Base-by-base conservation (phyloP, 192 early-diverging fungal species). In the Podila minutissima region DNA sequence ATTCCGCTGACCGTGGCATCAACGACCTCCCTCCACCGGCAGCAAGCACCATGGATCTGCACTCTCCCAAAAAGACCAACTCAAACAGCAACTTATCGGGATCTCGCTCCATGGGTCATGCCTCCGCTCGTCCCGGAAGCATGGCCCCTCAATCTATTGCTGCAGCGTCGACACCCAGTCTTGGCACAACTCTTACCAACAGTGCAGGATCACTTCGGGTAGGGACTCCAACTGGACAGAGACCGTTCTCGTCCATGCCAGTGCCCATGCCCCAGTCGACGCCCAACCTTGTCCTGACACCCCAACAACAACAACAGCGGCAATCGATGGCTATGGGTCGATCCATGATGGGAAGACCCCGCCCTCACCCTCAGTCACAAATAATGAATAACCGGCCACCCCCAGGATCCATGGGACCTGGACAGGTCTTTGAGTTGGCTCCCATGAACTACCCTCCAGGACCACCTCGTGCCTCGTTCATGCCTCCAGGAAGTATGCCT, bases 21-120 rank as follows among this genome's bases (percentile, higher is more conserved):
- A 79, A 79, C 13, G 76, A 79, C 37, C 51, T 79, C 1, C 76
- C 76, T 26, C 76, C 76, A 8, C 76, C 76, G n/a, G 76, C 76
- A 26, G 31, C 76, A 5, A 68, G 76, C 28, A 79, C 76, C 22
- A 67, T 67, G 59, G 76, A 79, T 65, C 19, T 64, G 22, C 29
- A 50, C 19, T 19, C 32, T 9, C 28, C 64, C 17, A 48, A n/a
- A 24, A 68, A 63, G 32, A 24, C 33, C 9, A 17, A 3, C 0
- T 71, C 75, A 4, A 28, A 31, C 11, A 4, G 31, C 10, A 78
- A 66, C 46, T 46, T 71, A 59, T 57, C 50, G 8, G 35, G 28
- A 55, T 53, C 57, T 11, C 57, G 51, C 9, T 32, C 33, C 28
- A 53, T 33, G 19, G 33, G 26, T 24, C 67, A 69, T n/a, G 13